Conservation (phyloP, 2,329 filamentous ascomycete genomes). For the Fusarium neocosmosporiellum region DNA sequence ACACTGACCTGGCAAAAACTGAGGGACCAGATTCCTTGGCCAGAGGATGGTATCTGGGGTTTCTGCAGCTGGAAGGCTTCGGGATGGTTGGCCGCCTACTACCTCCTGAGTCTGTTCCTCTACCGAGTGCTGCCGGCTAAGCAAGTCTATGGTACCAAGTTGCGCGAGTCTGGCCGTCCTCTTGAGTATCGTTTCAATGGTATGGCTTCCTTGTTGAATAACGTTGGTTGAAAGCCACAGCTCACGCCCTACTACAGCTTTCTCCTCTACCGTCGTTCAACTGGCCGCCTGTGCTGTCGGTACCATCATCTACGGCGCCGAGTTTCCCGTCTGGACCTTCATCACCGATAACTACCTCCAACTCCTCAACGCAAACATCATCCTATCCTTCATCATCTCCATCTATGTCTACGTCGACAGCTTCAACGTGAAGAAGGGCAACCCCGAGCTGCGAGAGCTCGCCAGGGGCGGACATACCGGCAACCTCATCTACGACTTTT, state of each 20-base stretch:
- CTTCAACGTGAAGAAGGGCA: constrained; percentile 79
- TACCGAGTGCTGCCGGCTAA: constrained; percentile 79
- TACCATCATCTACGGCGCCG: constrained; percentile 77
- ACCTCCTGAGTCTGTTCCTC: constrained; percentile 76
- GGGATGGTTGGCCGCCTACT: constrained; percentile 78
- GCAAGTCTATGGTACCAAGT: constrained; percentile 73
- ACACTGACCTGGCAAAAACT: constrained; percentile 75
- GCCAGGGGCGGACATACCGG: constrained; percentile 83
- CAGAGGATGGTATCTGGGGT: constrained; percentile 71
- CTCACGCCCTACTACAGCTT: constrained; percentile 62
- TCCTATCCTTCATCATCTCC: constrained; percentile 77
- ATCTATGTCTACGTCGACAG: constrained; percentile 81
- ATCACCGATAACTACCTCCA: constrained; percentile 89
- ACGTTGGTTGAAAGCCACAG: rapidly evolving
- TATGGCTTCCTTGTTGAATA: constrained; percentile 44
- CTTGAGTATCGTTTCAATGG: constrained; percentile 84
- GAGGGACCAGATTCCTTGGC: constrained; percentile 83
- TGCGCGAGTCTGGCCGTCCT: constrained; percentile 72
- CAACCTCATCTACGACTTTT: constrained; percentile 91
- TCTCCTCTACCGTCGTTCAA: constrained; percentile 76
- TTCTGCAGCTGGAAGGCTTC: constrained; percentile 75
- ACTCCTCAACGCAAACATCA: constrained; percentile 81
- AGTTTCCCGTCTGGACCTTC: constrained; percentile 89
- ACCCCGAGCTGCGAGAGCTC: constrained; percentile 77
- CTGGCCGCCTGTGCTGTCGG: constrained; percentile 75